These are phyloP conservation scores for Mycogone perniciosa DNA, from an alignment of 2,329 filamentous ascomycete species.

Conservation along the genomic window DNA sequence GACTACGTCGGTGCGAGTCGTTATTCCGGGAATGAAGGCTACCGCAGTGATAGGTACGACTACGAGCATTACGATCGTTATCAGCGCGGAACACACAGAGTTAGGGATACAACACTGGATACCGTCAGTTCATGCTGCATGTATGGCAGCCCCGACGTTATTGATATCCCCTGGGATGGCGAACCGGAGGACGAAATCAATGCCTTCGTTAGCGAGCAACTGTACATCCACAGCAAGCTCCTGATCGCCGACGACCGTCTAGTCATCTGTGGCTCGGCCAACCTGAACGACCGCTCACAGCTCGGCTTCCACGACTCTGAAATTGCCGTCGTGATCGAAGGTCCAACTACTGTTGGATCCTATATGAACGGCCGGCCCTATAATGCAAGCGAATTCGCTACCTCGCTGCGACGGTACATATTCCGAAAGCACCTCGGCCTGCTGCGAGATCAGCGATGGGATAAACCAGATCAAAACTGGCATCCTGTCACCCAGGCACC, in stretches of 20 bases:
- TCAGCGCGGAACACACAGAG: slow-evolving; percentile 58
- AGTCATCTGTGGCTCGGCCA: slow-evolving; percentile 70
- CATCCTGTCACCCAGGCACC: slow-evolving; percentile 62
- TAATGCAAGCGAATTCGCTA: slow-evolving; percentile 67
- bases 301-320: slow-evolving; percentile 81
- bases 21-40: slow-evolving; percentile 27
- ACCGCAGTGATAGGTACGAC: slow-evolving; percentile 13
- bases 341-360: slow-evolving; percentile 62
- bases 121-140: slow-evolving; percentile 77
- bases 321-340: slow-evolving; percentile 84
- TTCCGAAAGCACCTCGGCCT: slow-evolving; percentile 91
- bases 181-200: slow-evolving; percentile 50
- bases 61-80: slow-evolving; percentile 57
- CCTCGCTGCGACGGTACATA: slow-evolving; percentile 74
- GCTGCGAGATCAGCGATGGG: slow-evolving; percentile 65
- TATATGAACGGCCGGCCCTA: slow-evolving; percentile 68
- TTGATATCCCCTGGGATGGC: slow-evolving; percentile 49
- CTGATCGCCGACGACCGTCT: slow-evolving; percentile 76
- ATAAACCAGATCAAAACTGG: slow-evolving; percentile 65
- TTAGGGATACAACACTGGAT: slow-evolving; percentile 59
- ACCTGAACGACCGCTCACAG: slow-evolving; percentile 61
- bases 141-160: slow-evolving; percentile 66
- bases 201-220: slow-evolving; percentile 56
- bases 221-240: slow-evolving; percentile 61
- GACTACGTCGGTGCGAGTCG: slow-evolving; percentile 46